Conservation (phyloP, 202 grass and related monocot species). For the Schoenoplectus triqueter region DNA sequence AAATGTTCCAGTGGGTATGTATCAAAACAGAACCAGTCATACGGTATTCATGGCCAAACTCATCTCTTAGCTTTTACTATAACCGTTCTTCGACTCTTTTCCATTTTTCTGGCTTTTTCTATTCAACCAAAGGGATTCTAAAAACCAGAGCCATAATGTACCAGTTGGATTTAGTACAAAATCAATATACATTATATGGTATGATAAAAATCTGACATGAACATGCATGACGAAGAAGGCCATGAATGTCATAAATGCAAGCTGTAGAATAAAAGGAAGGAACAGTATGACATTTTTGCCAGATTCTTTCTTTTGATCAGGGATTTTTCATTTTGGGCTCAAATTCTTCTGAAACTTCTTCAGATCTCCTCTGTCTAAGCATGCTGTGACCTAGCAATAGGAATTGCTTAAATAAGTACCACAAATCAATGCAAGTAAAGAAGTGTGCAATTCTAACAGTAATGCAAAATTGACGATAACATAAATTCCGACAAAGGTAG, state of each 20-base stretch:
- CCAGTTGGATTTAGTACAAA: neutral
- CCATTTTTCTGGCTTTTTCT: neutral
- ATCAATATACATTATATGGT: neutral
- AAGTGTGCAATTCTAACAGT: neutral
- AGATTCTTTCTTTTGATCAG: slow-evolving; percentile 39
- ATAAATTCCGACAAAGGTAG: neutral
- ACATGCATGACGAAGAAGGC: slow-evolving; percentile 97
- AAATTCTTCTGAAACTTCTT: slow-evolving; percentile 34
- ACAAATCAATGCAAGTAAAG: neutral
- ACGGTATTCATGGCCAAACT: slow-evolving; percentile 7
- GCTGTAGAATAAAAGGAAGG: slow-evolving; percentile 85
- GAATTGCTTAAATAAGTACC: slow-evolving; percentile 2
- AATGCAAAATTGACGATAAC: neutral
- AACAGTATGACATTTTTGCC: slow-evolving; percentile 46
- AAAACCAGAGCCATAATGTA: slow-evolving; percentile 1
- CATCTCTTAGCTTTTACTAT: neutral
- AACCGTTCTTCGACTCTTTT: neutral
- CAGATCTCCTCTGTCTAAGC: slow-evolving; percentile 67
- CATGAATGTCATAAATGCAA: slow-evolving; percentile 71
- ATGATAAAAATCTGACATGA: slow-evolving; percentile 55
- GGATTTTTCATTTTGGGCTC: slow-evolving; percentile 35
- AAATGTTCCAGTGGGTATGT: neutral
- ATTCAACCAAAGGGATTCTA: neutral
- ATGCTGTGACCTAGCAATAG: slow-evolving; percentile 48
- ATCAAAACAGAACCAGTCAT: neutral